These are phyloP conservation scores for Geranomyces michiganensis DNA, from an alignment of 192 early-diverging fungal species.

Conservation along the genomic window DNA sequence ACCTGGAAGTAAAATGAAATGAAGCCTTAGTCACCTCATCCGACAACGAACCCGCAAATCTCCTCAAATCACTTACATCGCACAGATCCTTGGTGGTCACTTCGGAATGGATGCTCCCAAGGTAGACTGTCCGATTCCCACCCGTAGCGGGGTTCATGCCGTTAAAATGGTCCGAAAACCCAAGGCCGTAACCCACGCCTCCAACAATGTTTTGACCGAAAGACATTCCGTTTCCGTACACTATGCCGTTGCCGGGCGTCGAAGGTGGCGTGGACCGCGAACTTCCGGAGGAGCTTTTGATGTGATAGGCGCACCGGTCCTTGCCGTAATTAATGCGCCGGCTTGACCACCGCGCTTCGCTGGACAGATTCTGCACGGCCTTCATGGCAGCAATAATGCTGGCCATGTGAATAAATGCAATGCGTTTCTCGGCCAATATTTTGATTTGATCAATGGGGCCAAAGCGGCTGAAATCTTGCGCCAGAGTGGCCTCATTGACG, in stretches of 20 bases:
- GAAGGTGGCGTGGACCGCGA: conserved; percentile 9
- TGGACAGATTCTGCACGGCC: conserved; percentile 67
- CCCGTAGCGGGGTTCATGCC: conserved; percentile 10
- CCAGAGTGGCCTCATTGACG: conserved; percentile 54
- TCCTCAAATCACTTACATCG: conserved; percentile 52
- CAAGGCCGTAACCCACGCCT: conserved; percentile 12
- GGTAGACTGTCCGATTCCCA: conserved; percentile 80
- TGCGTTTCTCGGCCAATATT: conserved; percentile 71
- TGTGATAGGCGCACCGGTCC: conserved; percentile 72
- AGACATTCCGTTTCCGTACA: conserved; percentile 6
- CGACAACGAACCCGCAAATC: neutral
- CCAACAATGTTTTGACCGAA: conserved; percentile 11
- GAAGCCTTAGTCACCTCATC: no score
- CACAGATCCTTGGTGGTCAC: conserved; percentile 80
- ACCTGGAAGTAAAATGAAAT: conserved; percentile 39
- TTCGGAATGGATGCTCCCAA: conserved; percentile 78
- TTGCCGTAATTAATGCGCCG: conserved; percentile 78
- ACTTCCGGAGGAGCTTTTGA: conserved; percentile 6
- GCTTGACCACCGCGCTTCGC: conserved; percentile 57
- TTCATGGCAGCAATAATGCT: conserved; percentile 71
- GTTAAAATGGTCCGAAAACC: conserved; percentile 25
- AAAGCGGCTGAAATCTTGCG: conserved; percentile 66
- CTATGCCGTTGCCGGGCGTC: conserved; percentile 12
- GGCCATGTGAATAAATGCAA: conserved; percentile 85
- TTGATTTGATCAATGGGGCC: conserved; percentile 75